Evolutionary conservation across 371 early-diverging fungal genomes (phyloP).

Genomic region (Mortierella sp.): DNA sequence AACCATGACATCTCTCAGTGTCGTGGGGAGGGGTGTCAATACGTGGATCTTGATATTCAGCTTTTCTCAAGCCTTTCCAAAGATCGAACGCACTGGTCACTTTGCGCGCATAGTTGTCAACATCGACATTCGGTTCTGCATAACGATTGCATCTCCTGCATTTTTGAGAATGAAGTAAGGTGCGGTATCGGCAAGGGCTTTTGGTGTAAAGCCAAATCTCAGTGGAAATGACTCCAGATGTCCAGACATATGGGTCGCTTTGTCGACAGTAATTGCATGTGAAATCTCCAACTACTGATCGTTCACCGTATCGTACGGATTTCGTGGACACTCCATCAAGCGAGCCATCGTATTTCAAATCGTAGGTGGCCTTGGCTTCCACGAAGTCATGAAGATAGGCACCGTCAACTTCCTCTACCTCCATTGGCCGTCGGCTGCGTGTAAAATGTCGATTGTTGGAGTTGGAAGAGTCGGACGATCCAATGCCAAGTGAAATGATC

Average conservation of each 20-base stretch:
- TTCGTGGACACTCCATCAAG: not conserved
- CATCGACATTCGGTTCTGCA: conserved; percentile 16
- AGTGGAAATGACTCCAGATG: conserved; percentile 11
- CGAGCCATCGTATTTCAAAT: not conserved
- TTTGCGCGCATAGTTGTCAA: conserved; percentile 12
- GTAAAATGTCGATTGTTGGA: no score
- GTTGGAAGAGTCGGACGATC: no score
- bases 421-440: not conserved
- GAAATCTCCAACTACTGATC: conserved; percentile 6
- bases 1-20: conserved; percentile 8
- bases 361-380: not conserved
- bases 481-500: no score
- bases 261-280: conserved; percentile 3
- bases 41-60: not conserved
- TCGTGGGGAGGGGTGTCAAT: conserved; percentile 5
- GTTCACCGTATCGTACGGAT: not conserved
- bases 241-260: conserved; percentile 4
- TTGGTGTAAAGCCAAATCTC: conserved; percentile 8
- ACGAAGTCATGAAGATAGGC: not conserved
- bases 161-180: conserved; percentile 16
- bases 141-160: conserved; percentile 19
- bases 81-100: conserved; percentile 21
- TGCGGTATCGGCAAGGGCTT: conserved; percentile 4
- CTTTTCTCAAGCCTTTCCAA: conserved; percentile 13
- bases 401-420: not conserved